Conservation (phyloP, 495 filamentous ascomycete genomes). For the Neurospora sp. region DNA sequence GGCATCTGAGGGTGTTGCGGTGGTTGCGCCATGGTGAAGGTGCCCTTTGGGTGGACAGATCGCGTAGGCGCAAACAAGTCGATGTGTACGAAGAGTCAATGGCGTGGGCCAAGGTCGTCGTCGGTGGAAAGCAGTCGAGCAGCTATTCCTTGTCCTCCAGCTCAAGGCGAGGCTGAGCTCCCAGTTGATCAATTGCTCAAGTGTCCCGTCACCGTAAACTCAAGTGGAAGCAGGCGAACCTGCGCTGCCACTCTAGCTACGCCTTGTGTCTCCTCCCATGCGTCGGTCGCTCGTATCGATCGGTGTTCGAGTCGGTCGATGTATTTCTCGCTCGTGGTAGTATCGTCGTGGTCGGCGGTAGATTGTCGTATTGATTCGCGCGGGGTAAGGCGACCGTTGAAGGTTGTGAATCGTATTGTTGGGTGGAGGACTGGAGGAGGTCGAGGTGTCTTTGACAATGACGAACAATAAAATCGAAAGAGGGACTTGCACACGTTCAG, state of each 20-base stretch:
- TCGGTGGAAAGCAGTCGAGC: background rate
- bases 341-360: background rate
- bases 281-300: background rate
- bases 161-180: background rate
- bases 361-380: background rate
- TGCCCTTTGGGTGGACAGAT: background rate
- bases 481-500: background rate
- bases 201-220: background rate
- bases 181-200: background rate
- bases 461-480: background rate
- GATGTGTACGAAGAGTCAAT: background rate
- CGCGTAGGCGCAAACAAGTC: background rate
- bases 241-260: constrained; percentile 15
- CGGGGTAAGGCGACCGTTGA: background rate
- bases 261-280: background rate
- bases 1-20: constrained; percentile 42
- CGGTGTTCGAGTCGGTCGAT: background rate
- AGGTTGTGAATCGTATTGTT: background rate
- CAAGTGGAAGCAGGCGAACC: constrained; percentile 14
- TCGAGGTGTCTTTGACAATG: background rate
- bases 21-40: constrained; percentile 52
- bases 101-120: background rate
- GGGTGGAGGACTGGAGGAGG: background rate
- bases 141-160: background rate
- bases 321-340: background rate